A percentile compares a stretch with the other conserved stretches of the same genome.
phyloP scores from a whole-genome alignment of 208 protist genomes.

The Lotmaria passim region DNA sequence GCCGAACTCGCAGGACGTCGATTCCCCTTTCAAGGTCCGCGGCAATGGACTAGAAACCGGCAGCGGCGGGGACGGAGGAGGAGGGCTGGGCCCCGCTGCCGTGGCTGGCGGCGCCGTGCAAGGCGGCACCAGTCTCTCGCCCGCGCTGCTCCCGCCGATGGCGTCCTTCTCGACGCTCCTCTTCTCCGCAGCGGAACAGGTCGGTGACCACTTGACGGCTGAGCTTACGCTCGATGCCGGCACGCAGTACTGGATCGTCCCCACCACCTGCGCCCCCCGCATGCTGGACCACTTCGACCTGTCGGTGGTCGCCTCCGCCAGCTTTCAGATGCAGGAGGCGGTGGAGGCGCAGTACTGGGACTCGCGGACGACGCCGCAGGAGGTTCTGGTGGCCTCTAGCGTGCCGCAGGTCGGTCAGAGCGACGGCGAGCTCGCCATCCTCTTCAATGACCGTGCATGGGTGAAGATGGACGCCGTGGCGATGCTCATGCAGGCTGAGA shows the following conservation, averaged over 20 bases:
- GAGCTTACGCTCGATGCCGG: conserved; percentile 58
- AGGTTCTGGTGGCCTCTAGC: conserved; percentile 23
- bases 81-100: too few species aligned
- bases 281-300: conserved; percentile 64
- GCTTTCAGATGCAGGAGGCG: conserved; percentile 63
- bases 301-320: conserved; percentile 50
- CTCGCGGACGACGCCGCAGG: conserved; percentile 25
- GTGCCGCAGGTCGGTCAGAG: conserved; percentile 9
- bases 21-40: background rate
- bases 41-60: background rate
- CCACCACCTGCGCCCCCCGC: conserved; percentile 59
- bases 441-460: conserved; percentile 20
- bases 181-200: conserved; percentile 53
- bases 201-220: conserved; percentile 63
- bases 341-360: conserved; percentile 63
- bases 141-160: background rate
- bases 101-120: too few species aligned
- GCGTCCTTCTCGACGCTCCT: conserved; percentile 25
- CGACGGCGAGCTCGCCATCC: conserved; percentile 28
- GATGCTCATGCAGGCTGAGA: conserved; percentile 4
- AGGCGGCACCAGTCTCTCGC: background rate
- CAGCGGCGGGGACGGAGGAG: background rate
- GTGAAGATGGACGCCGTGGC: conserved; percentile 14
- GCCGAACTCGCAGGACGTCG: background rate
- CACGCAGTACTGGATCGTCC: conserved; percentile 83